phyloP scores from a whole-genome alignment of 768 basidiomycete species.

The Sarcodon aspratus region DNA sequence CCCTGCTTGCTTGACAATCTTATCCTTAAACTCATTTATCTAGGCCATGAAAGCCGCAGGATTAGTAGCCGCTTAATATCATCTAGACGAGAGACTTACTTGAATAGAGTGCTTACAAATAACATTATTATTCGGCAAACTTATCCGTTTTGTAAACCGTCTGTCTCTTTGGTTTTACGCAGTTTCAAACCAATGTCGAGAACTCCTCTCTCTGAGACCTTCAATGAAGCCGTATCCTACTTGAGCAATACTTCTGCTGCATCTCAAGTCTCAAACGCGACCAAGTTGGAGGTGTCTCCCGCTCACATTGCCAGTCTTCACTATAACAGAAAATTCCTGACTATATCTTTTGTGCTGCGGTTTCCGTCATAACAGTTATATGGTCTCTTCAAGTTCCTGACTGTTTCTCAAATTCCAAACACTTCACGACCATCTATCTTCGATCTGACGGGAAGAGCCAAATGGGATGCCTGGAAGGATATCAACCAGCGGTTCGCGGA shows the following conservation, averaged over 20 bases:
- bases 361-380: slow-evolving; percentile 45
- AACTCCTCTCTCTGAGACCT: slow-evolving; percentile 23
- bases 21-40: slow-evolving; percentile 4
- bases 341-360: slow-evolving; percentile 1
- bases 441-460: slow-evolving; percentile 69
- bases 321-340: slow-evolving; percentile 5
- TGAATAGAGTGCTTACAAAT: too few species aligned
- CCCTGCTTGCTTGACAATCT: slow-evolving; percentile 2
- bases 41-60: slow-evolving; percentile 77
- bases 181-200: slow-evolving; percentile 5
- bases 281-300: slow-evolving; percentile 62
- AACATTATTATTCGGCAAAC: not conserved
- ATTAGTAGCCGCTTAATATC: slow-evolving; percentile 15
- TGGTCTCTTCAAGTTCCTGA: slow-evolving; percentile 71
- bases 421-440: slow-evolving; percentile 61
- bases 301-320: slow-evolving; percentile 7
- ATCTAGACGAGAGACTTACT: too few species aligned
- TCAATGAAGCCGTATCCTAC: slow-evolving; percentile 53
- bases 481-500: slow-evolving; percentile 36
- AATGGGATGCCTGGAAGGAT: slow-evolving; percentile 77
- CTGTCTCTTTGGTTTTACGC: not conserved
- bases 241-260: slow-evolving; percentile 46
- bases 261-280: slow-evolving; percentile 40
- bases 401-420: slow-evolving; percentile 42
- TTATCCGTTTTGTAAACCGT: slow-evolving; percentile 1